A percentile compares a stretch with the other conserved stretches of the same genome.
Evolutionary conservation across 2,329 filamentous ascomycete species (phyloP).

Genomic region (Sordariomycetes sp.): DNA sequence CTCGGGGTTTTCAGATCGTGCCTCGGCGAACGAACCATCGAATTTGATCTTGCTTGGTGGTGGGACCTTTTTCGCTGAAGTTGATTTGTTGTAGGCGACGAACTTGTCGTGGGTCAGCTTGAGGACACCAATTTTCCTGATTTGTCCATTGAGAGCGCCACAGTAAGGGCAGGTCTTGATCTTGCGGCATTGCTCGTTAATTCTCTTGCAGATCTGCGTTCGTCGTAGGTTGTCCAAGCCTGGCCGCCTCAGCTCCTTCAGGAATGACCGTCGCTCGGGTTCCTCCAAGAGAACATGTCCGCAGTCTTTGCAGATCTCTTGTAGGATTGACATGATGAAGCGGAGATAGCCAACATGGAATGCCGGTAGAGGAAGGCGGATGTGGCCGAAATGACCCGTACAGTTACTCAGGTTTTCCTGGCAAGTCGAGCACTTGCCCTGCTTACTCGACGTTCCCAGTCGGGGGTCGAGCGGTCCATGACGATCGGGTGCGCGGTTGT

Average conservation of each 20-base stretch:
- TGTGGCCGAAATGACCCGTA: constrained; percentile 91
- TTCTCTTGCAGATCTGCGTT: constrained; percentile 75
- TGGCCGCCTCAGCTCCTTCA: constrained; percentile 73
- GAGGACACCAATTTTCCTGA: constrained; percentile 84
- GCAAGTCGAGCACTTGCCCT: constrained; percentile 72
- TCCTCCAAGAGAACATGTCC: constrained; percentile 76
- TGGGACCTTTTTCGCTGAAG: constrained; percentile 72
- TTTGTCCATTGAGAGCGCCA: constrained; percentile 74
- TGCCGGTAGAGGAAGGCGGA: constrained; percentile 79
- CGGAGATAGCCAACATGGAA: constrained; percentile 97
- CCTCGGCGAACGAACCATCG: constrained; percentile 74
- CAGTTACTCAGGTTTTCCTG: constrained; percentile 73
- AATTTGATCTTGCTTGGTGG: constrained; percentile 78
- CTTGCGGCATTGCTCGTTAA: constrained; percentile 86
- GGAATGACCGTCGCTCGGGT: constrained; percentile 62
- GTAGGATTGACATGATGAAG: constrained; percentile 82
- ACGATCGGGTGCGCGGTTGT: constrained; percentile 63
- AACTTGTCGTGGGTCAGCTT: constrained; percentile 95
- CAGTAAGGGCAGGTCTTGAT: constrained; percentile 75
- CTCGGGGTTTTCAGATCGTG: constrained; percentile 69
- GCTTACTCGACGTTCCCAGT: constrained; percentile 84
- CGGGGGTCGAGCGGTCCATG: constrained; percentile 84
- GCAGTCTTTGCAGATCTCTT: constrained; percentile 96
- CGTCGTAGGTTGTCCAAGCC: constrained; percentile 81
- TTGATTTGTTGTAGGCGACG: constrained; percentile 78